Conservation (phyloP, 257 asterid genomes). For the Solanum bulbocastanum region DNA sequence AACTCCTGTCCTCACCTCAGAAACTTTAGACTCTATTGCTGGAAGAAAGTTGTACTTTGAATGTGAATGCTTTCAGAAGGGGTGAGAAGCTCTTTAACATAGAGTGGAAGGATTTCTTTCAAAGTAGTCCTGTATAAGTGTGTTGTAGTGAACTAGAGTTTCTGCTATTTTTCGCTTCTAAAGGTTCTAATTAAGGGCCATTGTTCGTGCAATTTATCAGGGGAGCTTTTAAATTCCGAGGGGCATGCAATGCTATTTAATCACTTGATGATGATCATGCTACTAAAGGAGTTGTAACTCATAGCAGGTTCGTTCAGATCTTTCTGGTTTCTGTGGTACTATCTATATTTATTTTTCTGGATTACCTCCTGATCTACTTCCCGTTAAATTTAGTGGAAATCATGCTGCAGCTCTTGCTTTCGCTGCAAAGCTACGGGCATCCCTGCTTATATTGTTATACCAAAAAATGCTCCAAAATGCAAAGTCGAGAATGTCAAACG, state of each 20-base stretch:
- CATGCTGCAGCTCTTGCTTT: constrained; percentile 94
- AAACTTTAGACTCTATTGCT: constrained; percentile 56
- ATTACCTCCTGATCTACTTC: constrained; percentile 13
- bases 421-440: constrained; percentile 84
- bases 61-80: constrained; percentile 94
- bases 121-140: neutral
- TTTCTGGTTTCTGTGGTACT: neutral
- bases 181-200: neutral
- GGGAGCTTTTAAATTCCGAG: constrained; percentile 87
- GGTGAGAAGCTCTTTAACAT: constrained; percentile 35
- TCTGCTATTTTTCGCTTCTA: neutral
- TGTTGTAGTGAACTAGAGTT: neutral
- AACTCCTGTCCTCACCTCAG: constrained; percentile 71
- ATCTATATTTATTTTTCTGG: neutral
- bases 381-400: constrained; percentile 52
- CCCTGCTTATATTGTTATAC: constrained; percentile 73
- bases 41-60: constrained; percentile 69
- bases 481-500: constrained; percentile 87
- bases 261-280: constrained; percentile 75
- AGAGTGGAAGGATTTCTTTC: neutral
- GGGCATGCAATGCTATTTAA: constrained; percentile 89
- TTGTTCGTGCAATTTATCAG: constrained; percentile 20
- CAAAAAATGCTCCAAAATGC: constrained; percentile 80
- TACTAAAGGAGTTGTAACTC: constrained; percentile 76
- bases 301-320: constrained; percentile 56